Base-by-base conservation (phyloP, 1,284 basidiomycete species). In the Puccinia hordei region DNA sequence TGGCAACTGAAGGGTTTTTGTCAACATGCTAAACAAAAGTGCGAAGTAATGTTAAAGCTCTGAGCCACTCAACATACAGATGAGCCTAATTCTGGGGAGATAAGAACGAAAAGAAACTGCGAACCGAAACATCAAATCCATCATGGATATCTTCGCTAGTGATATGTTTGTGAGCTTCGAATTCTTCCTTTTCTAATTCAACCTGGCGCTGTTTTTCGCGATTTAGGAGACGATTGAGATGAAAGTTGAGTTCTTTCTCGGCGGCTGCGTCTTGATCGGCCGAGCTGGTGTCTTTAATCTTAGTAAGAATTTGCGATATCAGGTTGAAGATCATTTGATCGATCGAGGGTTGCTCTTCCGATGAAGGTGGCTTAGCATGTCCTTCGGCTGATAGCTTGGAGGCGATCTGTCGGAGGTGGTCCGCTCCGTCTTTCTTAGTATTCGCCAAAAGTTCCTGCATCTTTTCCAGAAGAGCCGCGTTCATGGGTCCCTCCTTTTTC, bases 311-410 rank as follows among this genome's bases (percentile, higher is more conserved):
- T 86, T 92, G 90, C 73, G 90, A 87, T 74, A 99, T 88, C 24
- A 98, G 88, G 73, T 90, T 90, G 19, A 94, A 87, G 53, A 98
- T 87, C 94, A 98, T 98, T 83, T 91, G 91, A 85, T 98, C 95
- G 86, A 96, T 94, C 0, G 93, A 93, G 73, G 92, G 91, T 86
- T 93, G 91, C 82, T 89, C 88, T 46, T 90, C 89, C 71, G 92
- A 90, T 81, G 91, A 91, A n/a, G 89, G 78, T 86, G 91, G 17
- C 90, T 83, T 2, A 86, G 93, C 83, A 91, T 91, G 49, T 93
- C 93, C 2, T 89, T 89, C 3, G 92, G 92, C 0, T 94, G 93
- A 82, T 90, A 89, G 80, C 89, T 91, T 84, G 91, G 90, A 72
- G 95, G 88, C 81, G 90, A 89, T 80, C 94, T 91, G 27, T 93